Base-by-base conservation (phyloP, 2,329 filamentous ascomycete species). In the Exophiala dermatitidis region DNA sequence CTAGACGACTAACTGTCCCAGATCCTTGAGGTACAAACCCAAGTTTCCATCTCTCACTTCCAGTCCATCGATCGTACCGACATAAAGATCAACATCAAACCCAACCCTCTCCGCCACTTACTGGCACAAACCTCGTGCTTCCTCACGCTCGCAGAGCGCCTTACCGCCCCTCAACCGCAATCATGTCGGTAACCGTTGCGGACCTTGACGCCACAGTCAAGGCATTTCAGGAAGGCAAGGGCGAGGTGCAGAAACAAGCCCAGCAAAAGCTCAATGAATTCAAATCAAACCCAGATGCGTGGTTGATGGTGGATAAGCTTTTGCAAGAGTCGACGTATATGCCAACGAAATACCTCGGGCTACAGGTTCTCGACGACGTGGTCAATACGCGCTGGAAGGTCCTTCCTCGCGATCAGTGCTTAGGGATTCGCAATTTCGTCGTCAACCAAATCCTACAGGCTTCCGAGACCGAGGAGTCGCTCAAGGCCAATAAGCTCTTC, bases 381-480 rank as follows among this genome's bases (percentile, higher is more conserved):
- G 97, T 98, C 70, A 88, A 91, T 83, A 98, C 93, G 63, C 85
- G 93, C 77, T 98, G 93, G 94, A 98, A 96, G 77, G 90, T 97
- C 55, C 76, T 98, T 59, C 93, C 93, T 49, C 84, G 90, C 67
- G 91, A 97, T 62, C 93, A 98, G 74, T 96, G 93, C 72, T 85
- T 93, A 79, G 93, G 93, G 60, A 98, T 98, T 68, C 90, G 93
- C 66, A 98, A 98, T 77, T 98, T 98, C 70, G 88, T 98, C 58
- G 93, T 98, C 65, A 90, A 94, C 74, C 95, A 95, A 76, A 98
- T 98, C 71, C 91, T 98, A 69, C 85, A 95, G 69, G 87, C 84
- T 70, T 97, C 93, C 44, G 84, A 82, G 70, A 86, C 89, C 58
- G 91, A 97, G 71, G 91, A 97, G 67, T 85, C 84, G 61, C 78